phyloP scores from a whole-genome alignment of 139 green algal genomes.

The Chlorella vulgaris region DNA sequence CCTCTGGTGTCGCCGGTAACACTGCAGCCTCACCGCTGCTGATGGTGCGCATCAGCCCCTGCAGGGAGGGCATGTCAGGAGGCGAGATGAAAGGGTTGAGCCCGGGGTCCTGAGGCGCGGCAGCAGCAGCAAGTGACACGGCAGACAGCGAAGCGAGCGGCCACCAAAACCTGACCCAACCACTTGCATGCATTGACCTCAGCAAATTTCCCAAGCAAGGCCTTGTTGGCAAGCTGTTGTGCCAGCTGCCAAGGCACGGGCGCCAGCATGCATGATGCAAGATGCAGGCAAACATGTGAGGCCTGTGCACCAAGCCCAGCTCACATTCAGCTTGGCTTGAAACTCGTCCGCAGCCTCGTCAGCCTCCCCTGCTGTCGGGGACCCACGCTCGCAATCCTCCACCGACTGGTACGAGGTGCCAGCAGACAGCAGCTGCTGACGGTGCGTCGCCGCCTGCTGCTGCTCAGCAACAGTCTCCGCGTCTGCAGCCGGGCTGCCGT shows the following conservation, averaged over 20 bases:
- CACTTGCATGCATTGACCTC: not conserved
- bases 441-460: not conserved
- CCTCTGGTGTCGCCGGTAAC: too few species aligned
- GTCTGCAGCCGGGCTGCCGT: not conserved
- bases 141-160: not conserved
- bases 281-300: too few species aligned
- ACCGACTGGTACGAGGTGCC: slow-evolving; percentile 7
- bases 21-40: too few species aligned
- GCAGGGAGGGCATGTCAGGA: not conserved
- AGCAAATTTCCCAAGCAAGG: too few species aligned
- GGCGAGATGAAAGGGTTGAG: too few species aligned
- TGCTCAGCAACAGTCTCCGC: too few species aligned
- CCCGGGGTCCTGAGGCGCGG: not conserved
- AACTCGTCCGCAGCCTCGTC: not conserved
- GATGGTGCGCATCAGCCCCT: too few species aligned
- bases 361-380: not conserved
- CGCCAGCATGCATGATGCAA: too few species aligned
- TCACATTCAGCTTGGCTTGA: slow-evolving; percentile 10
- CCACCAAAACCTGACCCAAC: not conserved
- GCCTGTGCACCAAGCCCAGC: too few species aligned
- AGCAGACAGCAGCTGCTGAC: not conserved
- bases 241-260: too few species aligned
- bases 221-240: too few species aligned
- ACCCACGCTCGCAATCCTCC: not conserved
- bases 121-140: not conserved